These are phyloP conservation scores for Ophiostoma perfectum DNA, from an alignment of 2,329 filamentous ascomycete genomes.

Conservation along the genomic window DNA sequence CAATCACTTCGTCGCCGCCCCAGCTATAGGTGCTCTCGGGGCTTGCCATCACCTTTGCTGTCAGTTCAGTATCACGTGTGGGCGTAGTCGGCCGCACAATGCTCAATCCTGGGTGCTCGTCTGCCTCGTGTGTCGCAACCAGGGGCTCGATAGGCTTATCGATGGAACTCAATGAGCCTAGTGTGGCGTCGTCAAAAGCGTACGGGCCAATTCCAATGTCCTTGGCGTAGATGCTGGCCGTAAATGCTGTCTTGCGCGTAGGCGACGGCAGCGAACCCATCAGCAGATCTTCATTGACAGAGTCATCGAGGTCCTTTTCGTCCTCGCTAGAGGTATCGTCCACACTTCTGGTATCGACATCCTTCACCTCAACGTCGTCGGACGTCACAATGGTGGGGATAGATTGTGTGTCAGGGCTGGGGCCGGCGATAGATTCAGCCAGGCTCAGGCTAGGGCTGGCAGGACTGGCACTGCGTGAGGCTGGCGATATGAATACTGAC, in stretches of 20 bases:
- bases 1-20: conserved; percentile 14
- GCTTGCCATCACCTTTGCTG: background rate
- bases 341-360: background rate
- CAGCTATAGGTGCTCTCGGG: conserved; percentile 18
- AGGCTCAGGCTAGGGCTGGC: background rate
- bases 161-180: background rate
- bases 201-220: conserved; percentile 28
- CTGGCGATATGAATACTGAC: background rate
- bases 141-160: conserved; percentile 14
- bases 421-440: background rate
- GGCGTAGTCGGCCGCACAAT: background rate
- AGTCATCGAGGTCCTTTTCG: background rate
- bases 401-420: background rate
- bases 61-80: background rate
- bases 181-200: conserved; percentile 15
- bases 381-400: background rate
- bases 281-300: background rate
- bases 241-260: conserved; percentile 22
- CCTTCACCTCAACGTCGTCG: background rate
- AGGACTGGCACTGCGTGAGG: background rate
- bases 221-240: conserved; percentile 26
- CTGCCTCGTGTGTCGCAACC: background rate
- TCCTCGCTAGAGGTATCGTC: conserved; percentile 5
- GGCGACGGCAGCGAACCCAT: conserved; percentile 14
- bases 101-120: background rate